A percentile compares a stretch with the other conserved stretches of the same genome.
Evolutionary conservation across 2,329 filamentous ascomycete species (phyloP).

Genomic region (Hypoxylon rubiginosum): DNA sequence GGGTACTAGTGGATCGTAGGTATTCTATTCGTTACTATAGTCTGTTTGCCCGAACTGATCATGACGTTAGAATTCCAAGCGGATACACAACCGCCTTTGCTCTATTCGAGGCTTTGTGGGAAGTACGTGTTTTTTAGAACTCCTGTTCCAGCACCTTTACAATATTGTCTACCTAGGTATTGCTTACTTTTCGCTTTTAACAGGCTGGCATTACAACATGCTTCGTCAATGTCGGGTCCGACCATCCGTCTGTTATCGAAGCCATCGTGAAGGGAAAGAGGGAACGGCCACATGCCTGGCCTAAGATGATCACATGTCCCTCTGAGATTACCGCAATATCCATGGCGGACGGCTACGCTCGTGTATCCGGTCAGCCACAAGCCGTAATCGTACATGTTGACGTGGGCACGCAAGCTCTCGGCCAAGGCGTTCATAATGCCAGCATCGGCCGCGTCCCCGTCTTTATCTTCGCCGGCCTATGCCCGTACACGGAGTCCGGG

Average conservation of each 20-base stretch:
- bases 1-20: conserved; percentile 9
- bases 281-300: conserved; percentile 72
- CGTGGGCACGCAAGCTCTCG: conserved; percentile 81
- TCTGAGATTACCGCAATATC: conserved; percentile 79
- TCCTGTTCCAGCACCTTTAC: too few species aligned
- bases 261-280: conserved; percentile 79
- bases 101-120: too few species aligned
- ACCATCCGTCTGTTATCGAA: conserved; percentile 78
- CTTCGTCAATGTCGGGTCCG: conserved; percentile 73
- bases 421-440: conserved; percentile 80
- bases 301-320: conserved; percentile 74
- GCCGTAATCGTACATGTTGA: conserved; percentile 81
- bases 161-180: neutral
- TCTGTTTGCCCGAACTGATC: neutral
- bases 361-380: conserved; percentile 75
- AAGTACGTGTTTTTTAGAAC: too few species aligned
- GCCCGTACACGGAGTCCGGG: conserved; percentile 78
- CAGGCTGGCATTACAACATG: conserved; percentile 64
- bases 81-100: too few species aligned
- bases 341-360: conserved; percentile 81
- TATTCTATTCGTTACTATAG: neutral
- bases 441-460: conserved; percentile 77
- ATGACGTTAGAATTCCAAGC: neutral
- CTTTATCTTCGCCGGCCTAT: conserved; percentile 81
- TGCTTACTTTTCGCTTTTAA: conserved; percentile 5